Percentiles rank a stretch among this genome's conserved stretches.
phyloP scores from a whole-genome alignment of 345 rosid genomes.

The Carallia pectinifolia region DNA sequence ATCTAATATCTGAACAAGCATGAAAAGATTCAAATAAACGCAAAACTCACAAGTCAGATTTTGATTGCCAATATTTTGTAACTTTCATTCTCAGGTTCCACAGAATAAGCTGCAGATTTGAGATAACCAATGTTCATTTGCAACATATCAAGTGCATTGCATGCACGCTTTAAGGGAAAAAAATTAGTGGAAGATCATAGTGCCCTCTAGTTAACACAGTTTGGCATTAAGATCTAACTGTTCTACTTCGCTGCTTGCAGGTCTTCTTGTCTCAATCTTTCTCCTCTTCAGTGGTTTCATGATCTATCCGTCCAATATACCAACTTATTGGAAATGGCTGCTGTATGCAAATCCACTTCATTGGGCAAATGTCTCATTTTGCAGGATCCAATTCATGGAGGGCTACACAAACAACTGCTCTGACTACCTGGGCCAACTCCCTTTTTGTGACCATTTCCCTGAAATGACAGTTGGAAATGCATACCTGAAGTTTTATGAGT shows the following conservation, averaged over 20 bases:
- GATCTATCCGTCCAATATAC: conserved; percentile 32
- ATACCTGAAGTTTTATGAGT: conserved; percentile 27
- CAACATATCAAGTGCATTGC: too few species aligned
- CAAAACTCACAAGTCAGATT: not conserved
- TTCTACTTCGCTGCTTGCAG: conserved; percentile 9
- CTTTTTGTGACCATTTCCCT: conserved; percentile 33
- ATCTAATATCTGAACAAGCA: not conserved
- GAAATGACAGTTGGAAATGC: conserved; percentile 33
- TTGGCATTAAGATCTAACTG: not conserved
- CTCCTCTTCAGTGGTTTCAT: conserved; percentile 31
- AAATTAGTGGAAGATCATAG: not conserved
- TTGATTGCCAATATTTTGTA: not conserved
- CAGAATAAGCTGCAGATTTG: not conserved
- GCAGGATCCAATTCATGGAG: conserved; percentile 28
- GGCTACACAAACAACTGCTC: conserved; percentile 28
- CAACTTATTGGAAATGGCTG: conserved; percentile 36
- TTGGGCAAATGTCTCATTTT: conserved; percentile 32
- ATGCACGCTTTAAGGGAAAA: too few species aligned
- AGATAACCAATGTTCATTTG: not conserved
- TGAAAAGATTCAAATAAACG: not conserved
- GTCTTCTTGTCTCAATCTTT: conserved; percentile 34
- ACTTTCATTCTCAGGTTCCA: not conserved
- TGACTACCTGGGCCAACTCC: conserved; percentile 22
- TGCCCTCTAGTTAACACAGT: not conserved
- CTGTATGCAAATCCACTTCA: conserved; percentile 27